Evolutionary conservation across 2,329 filamentous ascomycete species (phyloP).

Genomic region (Aspergillus fischeri): DNA sequence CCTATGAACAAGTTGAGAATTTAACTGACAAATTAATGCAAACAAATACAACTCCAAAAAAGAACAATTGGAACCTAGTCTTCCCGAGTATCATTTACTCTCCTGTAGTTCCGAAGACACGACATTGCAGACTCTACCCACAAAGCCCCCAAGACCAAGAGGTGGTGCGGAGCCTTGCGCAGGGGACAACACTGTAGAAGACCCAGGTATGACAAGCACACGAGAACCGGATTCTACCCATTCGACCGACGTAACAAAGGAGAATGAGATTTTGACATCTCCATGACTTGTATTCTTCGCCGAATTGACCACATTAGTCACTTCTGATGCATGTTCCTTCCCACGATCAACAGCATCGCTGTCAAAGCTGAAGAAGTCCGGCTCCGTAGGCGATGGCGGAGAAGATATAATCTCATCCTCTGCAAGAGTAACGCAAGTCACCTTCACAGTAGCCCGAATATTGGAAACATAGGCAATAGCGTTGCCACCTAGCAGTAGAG

Average conservation of each 20-base stretch:
- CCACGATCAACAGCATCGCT: constrained; percentile 25
- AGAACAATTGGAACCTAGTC: neutral
- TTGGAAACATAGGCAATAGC: constrained; percentile 82
- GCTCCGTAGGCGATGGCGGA: constrained; percentile 29
- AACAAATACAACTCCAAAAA: neutral
- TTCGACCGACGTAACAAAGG: constrained; percentile 55
- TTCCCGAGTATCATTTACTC: neutral
- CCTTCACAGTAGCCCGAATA: constrained; percentile 73
- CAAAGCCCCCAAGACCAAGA: constrained; percentile 57
- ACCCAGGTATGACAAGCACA: constrained; percentile 57
- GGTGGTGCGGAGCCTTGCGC: constrained; percentile 45
- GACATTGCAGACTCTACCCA: constrained; percentile 46
- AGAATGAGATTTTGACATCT: constrained; percentile 49
- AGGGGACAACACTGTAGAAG: constrained; percentile 46
- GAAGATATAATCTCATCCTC: constrained; percentile 27
- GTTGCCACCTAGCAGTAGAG: constrained; percentile 51
- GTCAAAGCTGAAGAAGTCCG: constrained; percentile 44
- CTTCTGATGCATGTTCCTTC: constrained; percentile 15
- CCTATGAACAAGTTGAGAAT: neutral
- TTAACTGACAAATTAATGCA: neutral
- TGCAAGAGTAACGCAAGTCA: constrained; percentile 53
- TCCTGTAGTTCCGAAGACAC: constrained; percentile 45
- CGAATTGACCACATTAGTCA: constrained; percentile 25
- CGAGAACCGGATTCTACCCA: constrained; percentile 55
- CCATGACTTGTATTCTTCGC: constrained; percentile 20